Percentiles rank a stretch among this genome's conserved stretches.
Conservation (phyloP, 805 yeast genomes). For the Ogataea allantospora region DNA sequence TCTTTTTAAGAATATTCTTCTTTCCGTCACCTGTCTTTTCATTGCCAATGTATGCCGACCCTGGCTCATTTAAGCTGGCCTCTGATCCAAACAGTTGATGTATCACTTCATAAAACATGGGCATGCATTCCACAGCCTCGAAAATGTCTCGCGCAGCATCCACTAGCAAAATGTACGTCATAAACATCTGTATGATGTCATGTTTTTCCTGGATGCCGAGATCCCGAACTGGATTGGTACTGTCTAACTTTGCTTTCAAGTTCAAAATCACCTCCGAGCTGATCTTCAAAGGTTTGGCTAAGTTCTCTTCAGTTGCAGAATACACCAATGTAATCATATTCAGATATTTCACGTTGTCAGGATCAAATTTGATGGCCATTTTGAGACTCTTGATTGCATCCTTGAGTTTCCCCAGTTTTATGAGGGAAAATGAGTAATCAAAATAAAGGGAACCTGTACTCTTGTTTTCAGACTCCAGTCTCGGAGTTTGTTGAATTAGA, state of each 20-base stretch:
- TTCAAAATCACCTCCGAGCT: slow-evolving; percentile 57
- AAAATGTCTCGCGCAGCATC: slow-evolving; percentile 59
- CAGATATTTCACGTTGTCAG: slow-evolving; percentile 61
- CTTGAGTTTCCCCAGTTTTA: slow-evolving; percentile 42
- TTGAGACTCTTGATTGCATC: slow-evolving; percentile 48
- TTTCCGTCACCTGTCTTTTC: slow-evolving; percentile 9
- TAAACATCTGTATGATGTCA: slow-evolving; percentile 63
- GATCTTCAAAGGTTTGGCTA: slow-evolving; percentile 34
- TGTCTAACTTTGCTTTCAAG: slow-evolving; percentile 30
- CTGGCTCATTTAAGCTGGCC: slow-evolving; percentile 4
- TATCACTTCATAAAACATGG: slow-evolving; percentile 62
- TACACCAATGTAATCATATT: slow-evolving; percentile 64
- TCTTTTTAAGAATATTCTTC: slow-evolving; percentile 17
- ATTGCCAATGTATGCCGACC: neutral
- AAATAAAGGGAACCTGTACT: slow-evolving; percentile 25
- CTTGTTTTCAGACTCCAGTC: neutral
- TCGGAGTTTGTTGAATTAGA: neutral
- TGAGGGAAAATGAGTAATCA: slow-evolving; percentile 49
- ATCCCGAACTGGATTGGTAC: slow-evolving; percentile 38
- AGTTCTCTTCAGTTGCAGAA: slow-evolving; percentile 55
- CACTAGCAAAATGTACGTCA: slow-evolving; percentile 70
- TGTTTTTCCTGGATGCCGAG: slow-evolving; percentile 32
- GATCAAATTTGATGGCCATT: slow-evolving; percentile 45
- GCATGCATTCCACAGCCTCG: slow-evolving; percentile 60
- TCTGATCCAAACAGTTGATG: slow-evolving; percentile 35